Percentiles rank a stretch among this genome's conserved stretches.
Conservation (phyloP, 2,329 filamentous ascomycete genomes). For the Penicillium verrucosum region DNA sequence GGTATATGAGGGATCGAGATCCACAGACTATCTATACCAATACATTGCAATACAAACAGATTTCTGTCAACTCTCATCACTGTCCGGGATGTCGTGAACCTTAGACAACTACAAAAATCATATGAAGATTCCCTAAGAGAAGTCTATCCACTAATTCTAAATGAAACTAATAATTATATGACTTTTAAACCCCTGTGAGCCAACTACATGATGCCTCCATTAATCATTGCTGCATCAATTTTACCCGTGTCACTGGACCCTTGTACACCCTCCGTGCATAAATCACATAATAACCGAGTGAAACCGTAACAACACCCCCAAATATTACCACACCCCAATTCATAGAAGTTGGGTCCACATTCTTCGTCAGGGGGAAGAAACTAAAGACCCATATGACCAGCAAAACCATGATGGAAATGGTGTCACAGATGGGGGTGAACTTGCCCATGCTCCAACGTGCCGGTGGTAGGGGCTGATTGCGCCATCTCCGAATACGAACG, state of each 20-base stretch:
- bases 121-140: too few species aligned
- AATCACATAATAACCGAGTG: not conserved
- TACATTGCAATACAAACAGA: too few species aligned
- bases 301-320: not conserved
- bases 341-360: not conserved
- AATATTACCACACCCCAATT: not conserved
- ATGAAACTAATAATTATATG: too few species aligned
- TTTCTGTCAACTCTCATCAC: too few species aligned
- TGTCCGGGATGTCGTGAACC: too few species aligned
- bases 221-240: not conserved
- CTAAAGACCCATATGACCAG: not conserved
- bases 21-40: too few species aligned
- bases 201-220: not conserved
- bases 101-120: too few species aligned
- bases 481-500: not conserved
- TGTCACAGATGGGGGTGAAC: not conserved
- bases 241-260: not conserved
- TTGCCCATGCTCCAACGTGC: not conserved
- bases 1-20: too few species aligned
- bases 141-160: not conserved
- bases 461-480: not conserved
- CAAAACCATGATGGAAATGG: not conserved
- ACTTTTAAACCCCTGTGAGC: too few species aligned
- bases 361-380: not conserved
- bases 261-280: not conserved